Conservation (phyloP, 2,329 filamentous ascomycete species). For the Zalaria obscura region DNA sequence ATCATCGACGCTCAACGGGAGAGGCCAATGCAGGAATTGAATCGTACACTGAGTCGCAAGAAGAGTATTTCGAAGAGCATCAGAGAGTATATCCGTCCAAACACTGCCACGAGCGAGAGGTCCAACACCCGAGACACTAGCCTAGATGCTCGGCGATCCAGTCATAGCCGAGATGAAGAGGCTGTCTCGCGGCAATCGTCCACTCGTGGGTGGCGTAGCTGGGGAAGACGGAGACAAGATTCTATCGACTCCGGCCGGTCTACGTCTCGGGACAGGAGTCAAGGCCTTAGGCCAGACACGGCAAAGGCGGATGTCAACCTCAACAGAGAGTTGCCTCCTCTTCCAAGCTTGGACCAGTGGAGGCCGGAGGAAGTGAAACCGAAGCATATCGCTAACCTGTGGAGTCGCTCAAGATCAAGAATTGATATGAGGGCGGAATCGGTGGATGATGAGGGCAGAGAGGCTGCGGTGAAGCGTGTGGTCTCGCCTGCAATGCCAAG, state of each 20-base stretch:
- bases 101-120: slow-evolving; percentile 5
- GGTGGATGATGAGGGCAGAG: too few species aligned
- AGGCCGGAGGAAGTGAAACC: slow-evolving; percentile 10
- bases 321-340: slow-evolving; percentile 32
- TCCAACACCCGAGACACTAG: neutral
- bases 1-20: neutral
- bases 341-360: slow-evolving; percentile 30
- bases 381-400: slow-evolving; percentile 8
- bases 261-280: slow-evolving; percentile 1
- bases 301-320: slow-evolving; percentile 20
- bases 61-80: slow-evolving; percentile 24
- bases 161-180: neutral
- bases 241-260: neutral
- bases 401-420: slow-evolving; percentile 3
- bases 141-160: neutral
- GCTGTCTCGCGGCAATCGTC: neutral
- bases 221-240: neutral
- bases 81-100: slow-evolving; percentile 27
- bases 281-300: neutral
- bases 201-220: neutral
- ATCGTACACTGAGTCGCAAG: slow-evolving; percentile 14
- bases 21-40: neutral
- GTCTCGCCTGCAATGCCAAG: too few species aligned
- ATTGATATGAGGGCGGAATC: slow-evolving; percentile 1
- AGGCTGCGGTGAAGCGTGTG: too few species aligned